Evolutionary conservation across 352 stramenopile species (phyloP), one percentile per base, ranked within the genome.

Genomic region (Phytophthora ramorum): DNA sequence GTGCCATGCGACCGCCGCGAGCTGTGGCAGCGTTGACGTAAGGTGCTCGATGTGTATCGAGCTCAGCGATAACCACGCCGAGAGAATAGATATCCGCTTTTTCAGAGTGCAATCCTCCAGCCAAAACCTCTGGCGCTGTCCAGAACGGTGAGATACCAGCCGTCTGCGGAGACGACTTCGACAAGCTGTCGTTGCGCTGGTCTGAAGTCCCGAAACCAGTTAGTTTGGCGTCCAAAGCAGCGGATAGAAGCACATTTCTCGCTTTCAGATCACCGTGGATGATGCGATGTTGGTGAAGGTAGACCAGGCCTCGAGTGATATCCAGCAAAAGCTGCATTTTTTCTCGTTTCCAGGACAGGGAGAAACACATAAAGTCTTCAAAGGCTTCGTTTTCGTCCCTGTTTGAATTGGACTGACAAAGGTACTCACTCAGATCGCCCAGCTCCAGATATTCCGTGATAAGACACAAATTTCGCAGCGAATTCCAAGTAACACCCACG

Each of bases 61-160:
- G 34, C 55, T 91, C 83, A 7, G 69, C 69, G 4, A 91, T 59
- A 16, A 90, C 54, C 8, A 94, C 71, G 8, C 87, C 88, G 30
- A 93, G 82, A 13, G 81, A 87, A 65, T 91, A 96, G 4, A 96
- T 79, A 58, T 94, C 87, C 13, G 80, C 64, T 16, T 81, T 86
- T n/a, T 78, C 56, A 1, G 76, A 85, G 32, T 78, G 86, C 9
- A 17, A 16, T 7, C 79, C 63, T 4, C 80, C 79, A 9, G 69
- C 48, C 6, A 96, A 66, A 32, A 94, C 80, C 66, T 96, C 87
- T 9, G 88, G 88, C 2, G 86, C 85, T 48, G 83, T 89, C 81
- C 83, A 96, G 52, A 73, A 83, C 9, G 72, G 74, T 8, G 72
- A 76, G 1, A 41, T 41, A 0, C 35, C 2, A 74, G 66, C 38